Evolutionary conservation across 208 protist species (phyloP), one percentile per base, ranked within the genome.

Genomic region (Strigomonas culicis): DNA sequence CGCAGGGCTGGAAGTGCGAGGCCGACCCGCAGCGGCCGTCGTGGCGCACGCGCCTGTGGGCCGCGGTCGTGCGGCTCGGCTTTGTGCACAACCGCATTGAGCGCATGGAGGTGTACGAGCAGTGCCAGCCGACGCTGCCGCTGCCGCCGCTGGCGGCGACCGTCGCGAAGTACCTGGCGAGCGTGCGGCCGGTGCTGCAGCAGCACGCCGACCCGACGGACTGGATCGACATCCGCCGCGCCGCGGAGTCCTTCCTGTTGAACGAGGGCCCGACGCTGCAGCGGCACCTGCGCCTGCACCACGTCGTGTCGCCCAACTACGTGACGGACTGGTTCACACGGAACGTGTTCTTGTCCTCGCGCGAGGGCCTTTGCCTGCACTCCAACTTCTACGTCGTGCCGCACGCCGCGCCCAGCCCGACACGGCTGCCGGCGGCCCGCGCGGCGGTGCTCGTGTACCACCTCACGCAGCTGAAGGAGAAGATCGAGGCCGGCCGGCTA

Each of bases 311-410:
- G 32, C 63, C 62, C 28, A 90, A 88, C 77, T 95, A 92, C 72
- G 69, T 96, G n/a, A 77, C 85, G 3, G 90, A 97, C 60, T 93
- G 87, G 88, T 97, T 84, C 83, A 77, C 89, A 49, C 83, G 86
- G 49, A 95, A 89, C 63, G 92, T 96, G 0, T 93, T 96, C 66
- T 84, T 98, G 11, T 52, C 78, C 39, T 74, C 82, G 4, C 87
- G 92, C 30, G 56, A 72, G 19, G 68, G 80, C 21, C 74, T 98
- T 39, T 87, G 87, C 68, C 82, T 97, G 63, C 68, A 95, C 73
- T 86, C 77, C 43, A 97, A 98, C 76, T 98, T 88, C 78, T 98
- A 92, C 80, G 79, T 73, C 21, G 55, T 93, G 24, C 80, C 69
- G n/a, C 82, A 87, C 57, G 80, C 82, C 15, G 75, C 62, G 44